phyloP scores from a whole-genome alignment of 108 stramenopile genomes.

The Cyclostephanos invisitatus region DNA sequence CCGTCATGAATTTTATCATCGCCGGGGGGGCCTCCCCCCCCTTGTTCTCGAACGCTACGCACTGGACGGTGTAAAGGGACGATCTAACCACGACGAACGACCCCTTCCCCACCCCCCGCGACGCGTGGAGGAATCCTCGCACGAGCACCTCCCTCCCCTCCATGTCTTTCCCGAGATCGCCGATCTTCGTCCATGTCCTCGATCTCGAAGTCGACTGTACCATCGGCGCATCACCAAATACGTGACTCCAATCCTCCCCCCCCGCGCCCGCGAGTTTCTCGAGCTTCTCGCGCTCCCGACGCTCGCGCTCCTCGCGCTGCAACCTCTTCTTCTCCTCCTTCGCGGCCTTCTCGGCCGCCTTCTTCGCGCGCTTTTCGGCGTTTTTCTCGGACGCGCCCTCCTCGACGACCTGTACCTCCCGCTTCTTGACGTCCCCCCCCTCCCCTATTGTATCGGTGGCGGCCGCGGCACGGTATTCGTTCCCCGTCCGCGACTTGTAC shows the following conservation, averaged over 20 bases:
- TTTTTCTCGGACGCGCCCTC: constrained; percentile 81
- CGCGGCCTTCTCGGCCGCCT: constrained; percentile 77
- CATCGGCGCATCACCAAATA: constrained; percentile 90
- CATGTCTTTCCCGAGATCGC: constrained; percentile 68
- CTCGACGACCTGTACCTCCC: constrained; percentile 40
- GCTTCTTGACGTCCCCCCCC: constrained; percentile 25
- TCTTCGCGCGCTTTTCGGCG: constrained; percentile 77
- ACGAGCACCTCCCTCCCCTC: constrained; percentile 83
- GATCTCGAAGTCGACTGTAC: constrained; percentile 63
- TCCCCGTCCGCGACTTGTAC: constrained; percentile 73
- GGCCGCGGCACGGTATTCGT: constrained; percentile 59
- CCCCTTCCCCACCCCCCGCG: constrained; percentile 91
- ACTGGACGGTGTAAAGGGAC: constrained; percentile 91
- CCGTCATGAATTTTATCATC: constrained; percentile 96
- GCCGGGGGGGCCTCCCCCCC: constrained; percentile 47
- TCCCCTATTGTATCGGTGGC: constrained; percentile 27
- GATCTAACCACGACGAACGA: constrained; percentile 95
- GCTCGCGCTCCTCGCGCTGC: constrained; percentile 80
- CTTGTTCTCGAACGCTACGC: constrained; percentile 80
- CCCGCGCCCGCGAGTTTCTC: constrained; percentile 73
- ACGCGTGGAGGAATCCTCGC: constrained; percentile 86
- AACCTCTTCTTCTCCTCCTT: constrained; percentile 89
- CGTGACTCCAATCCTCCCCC: constrained; percentile 61
- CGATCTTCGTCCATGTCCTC: constrained; percentile 80
- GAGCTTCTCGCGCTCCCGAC: constrained; percentile 80